These are phyloP conservation scores for Zychaea mexicana DNA, from an alignment of 371 early-diverging fungal genomes.

Conservation along the genomic window DNA sequence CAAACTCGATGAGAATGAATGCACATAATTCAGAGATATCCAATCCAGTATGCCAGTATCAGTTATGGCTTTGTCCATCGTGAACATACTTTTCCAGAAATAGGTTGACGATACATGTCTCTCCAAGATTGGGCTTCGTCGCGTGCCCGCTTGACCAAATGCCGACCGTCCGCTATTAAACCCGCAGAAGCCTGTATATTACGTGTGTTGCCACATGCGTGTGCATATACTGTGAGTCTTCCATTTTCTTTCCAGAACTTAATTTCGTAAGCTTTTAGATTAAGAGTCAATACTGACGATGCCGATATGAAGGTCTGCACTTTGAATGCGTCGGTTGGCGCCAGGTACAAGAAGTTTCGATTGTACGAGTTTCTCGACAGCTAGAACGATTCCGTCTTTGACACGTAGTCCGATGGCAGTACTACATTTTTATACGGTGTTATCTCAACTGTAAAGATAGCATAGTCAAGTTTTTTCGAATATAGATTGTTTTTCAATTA, in stretches of 20 bases:
- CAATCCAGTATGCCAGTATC: background rate
- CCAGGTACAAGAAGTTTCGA: slow-evolving; percentile 93
- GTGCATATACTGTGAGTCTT: background rate
- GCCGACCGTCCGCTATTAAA: slow-evolving; percentile 93
- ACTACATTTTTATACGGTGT: slow-evolving; percentile 48
- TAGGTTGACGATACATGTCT: slow-evolving; percentile 81
- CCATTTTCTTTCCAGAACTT: background rate
- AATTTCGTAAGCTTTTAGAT: too few relatives aligned
- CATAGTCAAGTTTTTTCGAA: too few relatives aligned
- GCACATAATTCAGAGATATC: too few relatives aligned
- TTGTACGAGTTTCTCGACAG: slow-evolving; percentile 93
- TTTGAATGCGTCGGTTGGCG: slow-evolving; percentile 91
- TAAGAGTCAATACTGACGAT: slow-evolving; percentile 64
- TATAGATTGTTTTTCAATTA: too few relatives aligned
- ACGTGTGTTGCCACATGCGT: too few relatives aligned
- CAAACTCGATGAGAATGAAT: too few relatives aligned
- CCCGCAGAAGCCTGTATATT: slow-evolving; percentile 84
- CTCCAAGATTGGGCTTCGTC: slow-evolving; percentile 93
- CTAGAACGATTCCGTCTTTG: slow-evolving; percentile 95
- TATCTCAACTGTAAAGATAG: too few relatives aligned
- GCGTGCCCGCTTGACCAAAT: slow-evolving; percentile 87
- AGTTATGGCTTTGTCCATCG: background rate
- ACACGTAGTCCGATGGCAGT: slow-evolving; percentile 94
- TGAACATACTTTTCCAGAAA: slow-evolving; percentile 88
- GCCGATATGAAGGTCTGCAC: slow-evolving; percentile 92